Percentiles rank a stretch among this genome's conserved stretches.
Evolutionary conservation across 331 rosid genomes (phyloP).

Genomic region (Dryas integrifolia): DNA sequence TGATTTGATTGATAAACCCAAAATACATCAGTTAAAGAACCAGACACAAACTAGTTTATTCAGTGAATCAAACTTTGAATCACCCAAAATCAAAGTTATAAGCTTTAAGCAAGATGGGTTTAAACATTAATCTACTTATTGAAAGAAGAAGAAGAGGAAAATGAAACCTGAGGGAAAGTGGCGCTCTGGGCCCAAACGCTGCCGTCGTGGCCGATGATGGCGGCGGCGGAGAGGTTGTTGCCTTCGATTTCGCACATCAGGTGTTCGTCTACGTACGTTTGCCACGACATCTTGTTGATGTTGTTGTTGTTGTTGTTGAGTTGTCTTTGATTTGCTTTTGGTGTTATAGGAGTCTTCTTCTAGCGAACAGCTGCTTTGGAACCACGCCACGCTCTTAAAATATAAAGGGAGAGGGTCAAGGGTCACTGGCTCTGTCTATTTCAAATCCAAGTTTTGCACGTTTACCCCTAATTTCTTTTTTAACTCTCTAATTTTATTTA

Average conservation of each 20-base stretch:
- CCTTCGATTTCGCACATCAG: conserved; percentile 88
- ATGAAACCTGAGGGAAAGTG: conserved; percentile 74
- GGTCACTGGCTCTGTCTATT: not conserved
- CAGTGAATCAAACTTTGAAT: conserved; percentile 5
- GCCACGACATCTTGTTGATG: conserved; percentile 81
- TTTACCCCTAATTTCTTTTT: too few species aligned
- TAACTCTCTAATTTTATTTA: too few species aligned
- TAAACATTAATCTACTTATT: not conserved
- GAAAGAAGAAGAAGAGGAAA: not conserved
- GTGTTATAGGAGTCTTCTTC: conserved; percentile 8
- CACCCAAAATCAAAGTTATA: conserved; percentile 13
- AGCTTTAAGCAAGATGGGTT: not conserved
- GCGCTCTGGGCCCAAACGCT: conserved; percentile 93
- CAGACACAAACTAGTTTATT: not conserved
- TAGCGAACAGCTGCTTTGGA: conserved; percentile 3
- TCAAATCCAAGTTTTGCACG: not conserved
- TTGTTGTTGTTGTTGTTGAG: conserved; percentile 3
- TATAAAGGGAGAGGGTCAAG: not conserved
- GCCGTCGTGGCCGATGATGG: conserved; percentile 88
- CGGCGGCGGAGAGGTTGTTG: conserved; percentile 67
- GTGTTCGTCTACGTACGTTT: conserved; percentile 84
- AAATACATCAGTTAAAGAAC: not conserved
- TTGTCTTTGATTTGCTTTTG: not conserved
- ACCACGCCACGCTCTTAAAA: conserved; percentile 3
- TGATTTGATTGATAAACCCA: not conserved